Evolutionary conservation across 1,284 basidiomycete genomes (phyloP).

Genomic region (Ustilago bromivora): DNA sequence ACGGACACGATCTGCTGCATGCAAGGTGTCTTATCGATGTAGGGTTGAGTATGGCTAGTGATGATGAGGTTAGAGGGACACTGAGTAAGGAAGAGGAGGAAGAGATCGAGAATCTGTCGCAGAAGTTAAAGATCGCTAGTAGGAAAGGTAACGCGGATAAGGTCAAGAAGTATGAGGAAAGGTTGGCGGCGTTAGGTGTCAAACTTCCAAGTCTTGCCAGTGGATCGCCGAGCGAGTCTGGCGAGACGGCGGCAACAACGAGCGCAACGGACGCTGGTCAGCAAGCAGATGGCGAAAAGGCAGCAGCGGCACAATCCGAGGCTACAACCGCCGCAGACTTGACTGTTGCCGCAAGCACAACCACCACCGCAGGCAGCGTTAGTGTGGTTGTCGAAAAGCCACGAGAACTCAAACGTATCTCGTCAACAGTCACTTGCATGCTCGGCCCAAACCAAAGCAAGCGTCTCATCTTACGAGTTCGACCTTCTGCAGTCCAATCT

Average conservation of each 20-base stretch:
- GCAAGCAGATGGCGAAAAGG: slow-evolving; percentile 7
- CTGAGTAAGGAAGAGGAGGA: slow-evolving; percentile 73
- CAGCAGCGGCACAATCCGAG: neutral
- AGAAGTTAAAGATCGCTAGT: slow-evolving; percentile 73
- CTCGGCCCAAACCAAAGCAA: slow-evolving; percentile 60
- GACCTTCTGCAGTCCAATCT: slow-evolving; percentile 42
- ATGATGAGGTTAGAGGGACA: slow-evolving; percentile 69
- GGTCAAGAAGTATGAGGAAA: slow-evolving; percentile 72
- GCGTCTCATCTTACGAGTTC: slow-evolving; percentile 63
- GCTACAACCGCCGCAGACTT: neutral
- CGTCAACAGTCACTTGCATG: slow-evolving; percentile 58
- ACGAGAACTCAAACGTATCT: slow-evolving; percentile 52
- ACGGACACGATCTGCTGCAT: slow-evolving; percentile 54
- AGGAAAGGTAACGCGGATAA: slow-evolving; percentile 73
- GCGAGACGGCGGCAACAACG: neutral
- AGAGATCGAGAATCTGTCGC: slow-evolving; percentile 72
- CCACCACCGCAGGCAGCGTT: neutral
- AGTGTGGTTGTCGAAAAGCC: slow-evolving; percentile 20
- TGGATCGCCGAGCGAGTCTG: neutral
- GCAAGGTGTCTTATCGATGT: slow-evolving; percentile 51
- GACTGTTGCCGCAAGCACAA: neutral
- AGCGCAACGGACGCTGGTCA: neutral
- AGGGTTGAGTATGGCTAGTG: slow-evolving; percentile 42
- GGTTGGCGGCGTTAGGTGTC: slow-evolving; percentile 71
- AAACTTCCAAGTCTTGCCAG: slow-evolving; percentile 45